Base-by-base conservation (phyloP, 306 rosid genomes). In the Nissolia schottii region DNA sequence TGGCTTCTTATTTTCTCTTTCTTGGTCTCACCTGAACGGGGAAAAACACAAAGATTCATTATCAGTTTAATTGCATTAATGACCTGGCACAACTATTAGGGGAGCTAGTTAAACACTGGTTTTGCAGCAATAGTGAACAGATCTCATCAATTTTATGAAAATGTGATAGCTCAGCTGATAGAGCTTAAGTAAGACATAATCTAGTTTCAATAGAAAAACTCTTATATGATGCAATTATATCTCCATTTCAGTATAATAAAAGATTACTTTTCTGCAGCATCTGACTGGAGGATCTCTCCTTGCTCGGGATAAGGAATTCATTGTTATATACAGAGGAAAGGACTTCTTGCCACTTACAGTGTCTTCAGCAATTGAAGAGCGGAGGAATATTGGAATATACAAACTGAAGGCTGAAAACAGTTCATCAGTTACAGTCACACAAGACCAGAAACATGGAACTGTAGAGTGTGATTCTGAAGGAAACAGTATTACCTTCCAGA, bases 221-320 rank as follows among this genome's bases (percentile, higher is more conserved):
- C 16, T 15, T 40, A 37, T 57, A 14, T 54, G 24, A 74, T 40
- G 32, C 43, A 27, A 25, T 64, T 74, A 28, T 64, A 49, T 58
- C 71, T 71, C 31, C 18, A 50, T 43, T 58, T 22, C 65, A 53
- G 37, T 66, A 37, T 54, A 40, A 59, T 58, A 50, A 53, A 58
- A 41, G 43, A 60, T 83, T 54, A 62, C 56, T 80, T 73, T 19
- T 73, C 71, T 68, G 82, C 94, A 93, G 98, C 34, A 79, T 66
- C 83, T 93, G 79, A 93, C 98, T 69, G 98, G 96, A 60, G 98
- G 97, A 68, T 80, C 82, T 74, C 88, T 93, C 65, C 87, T 93
- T 82, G 78, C 97, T 69, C 93, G 97, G 69, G 90, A 90, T 80
- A 86, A 71, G 68, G 94, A 93, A 65, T 85, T 91, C 80, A 81